A percentile compares a stretch with the other conserved stretches of the same genome.
Conservation (phyloP, 139 green algal genomes). For the Pleodorina starrii region DNA sequence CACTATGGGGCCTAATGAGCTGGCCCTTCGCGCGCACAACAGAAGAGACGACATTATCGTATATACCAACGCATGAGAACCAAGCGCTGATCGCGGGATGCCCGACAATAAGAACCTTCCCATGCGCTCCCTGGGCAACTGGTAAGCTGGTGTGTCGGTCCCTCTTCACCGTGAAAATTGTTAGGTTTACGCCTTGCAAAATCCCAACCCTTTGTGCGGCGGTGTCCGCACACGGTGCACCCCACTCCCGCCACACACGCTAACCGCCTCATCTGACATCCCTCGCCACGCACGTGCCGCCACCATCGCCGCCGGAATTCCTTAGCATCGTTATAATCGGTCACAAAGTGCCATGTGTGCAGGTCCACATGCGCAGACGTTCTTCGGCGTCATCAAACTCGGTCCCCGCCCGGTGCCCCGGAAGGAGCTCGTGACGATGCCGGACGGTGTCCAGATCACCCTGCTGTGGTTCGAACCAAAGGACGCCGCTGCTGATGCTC, state of each 20-base stretch:
- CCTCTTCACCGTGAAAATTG: too few relatives aligned
- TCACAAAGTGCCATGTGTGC: too few relatives aligned
- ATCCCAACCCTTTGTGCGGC: too few relatives aligned
- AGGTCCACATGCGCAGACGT: conserved; percentile 22
- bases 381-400: conserved; percentile 11
- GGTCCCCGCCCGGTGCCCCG: neutral
- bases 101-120: neutral
- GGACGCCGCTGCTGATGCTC: neutral
- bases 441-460: conserved; percentile 8
- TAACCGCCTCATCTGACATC: too few relatives aligned
- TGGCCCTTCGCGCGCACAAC: neutral
- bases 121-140: neutral
- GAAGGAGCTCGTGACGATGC: conserved; percentile 3
- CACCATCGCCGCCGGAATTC: too few relatives aligned
- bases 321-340: too few relatives aligned
- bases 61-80: neutral
- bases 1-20: neutral
- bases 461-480: conserved; percentile 28
- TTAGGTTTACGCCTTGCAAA: too few relatives aligned
- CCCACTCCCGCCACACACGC: too few relatives aligned
- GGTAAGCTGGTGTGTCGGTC: too few relatives aligned
- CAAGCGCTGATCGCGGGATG: neutral
- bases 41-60: neutral
- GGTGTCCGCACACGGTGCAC: too few relatives aligned
- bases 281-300: too few relatives aligned